A percentile compares a stretch with the other conserved stretches of the same genome.
These are phyloP conservation scores for Leptodermis oblonga DNA, from an alignment of 257 asterid species.

Conservation along the genomic window DNA sequence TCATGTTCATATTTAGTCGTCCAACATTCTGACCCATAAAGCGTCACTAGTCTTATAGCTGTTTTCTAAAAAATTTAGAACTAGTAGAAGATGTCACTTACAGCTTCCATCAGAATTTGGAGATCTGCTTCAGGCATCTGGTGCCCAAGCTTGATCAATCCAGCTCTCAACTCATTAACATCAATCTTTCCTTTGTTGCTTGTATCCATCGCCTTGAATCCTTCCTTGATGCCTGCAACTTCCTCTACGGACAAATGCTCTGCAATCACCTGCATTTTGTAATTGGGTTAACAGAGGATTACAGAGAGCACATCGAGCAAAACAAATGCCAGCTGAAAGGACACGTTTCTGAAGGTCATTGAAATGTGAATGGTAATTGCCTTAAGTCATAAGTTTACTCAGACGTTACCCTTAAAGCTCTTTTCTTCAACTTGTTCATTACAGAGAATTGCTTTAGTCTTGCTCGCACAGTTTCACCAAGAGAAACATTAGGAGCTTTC, in stretches of 20 bases:
- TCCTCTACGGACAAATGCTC: conserved; percentile 45
- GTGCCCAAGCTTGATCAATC: conserved; percentile 40
- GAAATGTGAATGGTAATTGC: background rate
- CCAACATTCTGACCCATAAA: too few species aligned
- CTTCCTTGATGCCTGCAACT: conserved; percentile 43
- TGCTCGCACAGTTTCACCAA: conserved; percentile 47
- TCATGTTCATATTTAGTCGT: too few species aligned
- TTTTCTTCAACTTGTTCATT: conserved; percentile 54
- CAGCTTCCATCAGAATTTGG: conserved; percentile 42
- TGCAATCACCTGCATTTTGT: conserved; percentile 35
- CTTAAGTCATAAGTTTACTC: background rate
- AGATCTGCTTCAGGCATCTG: conserved; percentile 38
- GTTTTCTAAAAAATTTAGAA: background rate
- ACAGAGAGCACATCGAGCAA: background rate
- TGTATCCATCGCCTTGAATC: conserved; percentile 38
- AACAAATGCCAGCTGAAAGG: background rate
- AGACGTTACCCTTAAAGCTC: conserved; percentile 41
- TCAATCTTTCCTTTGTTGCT: conserved; percentile 42
- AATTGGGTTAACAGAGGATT: conserved; percentile 13
- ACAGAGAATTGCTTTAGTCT: conserved; percentile 48
- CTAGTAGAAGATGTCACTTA: conserved; percentile 13
- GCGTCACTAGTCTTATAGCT: too few species aligned
- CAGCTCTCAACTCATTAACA: conserved; percentile 37
- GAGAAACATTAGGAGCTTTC: conserved; percentile 42
- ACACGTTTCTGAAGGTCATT: background rate